Evolutionary conservation across 805 yeast genomes (phyloP), one percentile per base, ranked within the genome.

Genomic region (Lipomyces orientalis): DNA sequence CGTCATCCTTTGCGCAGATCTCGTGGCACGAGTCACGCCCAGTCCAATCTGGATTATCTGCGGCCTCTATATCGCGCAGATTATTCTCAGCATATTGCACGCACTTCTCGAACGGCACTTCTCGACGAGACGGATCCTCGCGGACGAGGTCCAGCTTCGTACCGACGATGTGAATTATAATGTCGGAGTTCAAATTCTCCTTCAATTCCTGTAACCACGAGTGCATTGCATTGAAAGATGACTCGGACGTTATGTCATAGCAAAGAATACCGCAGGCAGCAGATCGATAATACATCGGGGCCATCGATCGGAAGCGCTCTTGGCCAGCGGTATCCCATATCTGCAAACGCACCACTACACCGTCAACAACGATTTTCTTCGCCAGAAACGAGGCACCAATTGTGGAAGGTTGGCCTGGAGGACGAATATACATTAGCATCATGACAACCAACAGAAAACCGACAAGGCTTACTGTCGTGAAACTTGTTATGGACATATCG

Each of bases 311-410:
- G 82, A 93, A 93, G 76, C 97, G 85, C 79, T 93, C 97, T 81
- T 93, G 97, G n/a, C 97, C 97, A 0, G 97, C 97, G 54, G 97
- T 93, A 78, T 93, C 97, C 97, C 97, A 88, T 9, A 88, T 83
- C 75, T 88, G 91, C 51, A 88, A 78, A 54, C 79, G 71, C 39
- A 77, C 77, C 31, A 73, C 72, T 57, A 71, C 74, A 58, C 75
- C 79, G 68, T 76, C 78, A n/a, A 77, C 72, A 57, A 68, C 65
- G 56, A 77, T 76, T 64, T 76, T 76, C 61, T 77, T 77, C 51
- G 79, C 79, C 67, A 76, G 71, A 58, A 77, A 77, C 43, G 78
- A 76, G 33, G 79, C 79, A 43, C 79, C 79, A 25, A 77, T 76
- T 54, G 79, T 77, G 10, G 79, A 75, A 5, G 78, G 71, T 73